phyloP scores from a whole-genome alignment of 2,329 filamentous ascomycete species.

The Chaetomiaceae sp. region DNA sequence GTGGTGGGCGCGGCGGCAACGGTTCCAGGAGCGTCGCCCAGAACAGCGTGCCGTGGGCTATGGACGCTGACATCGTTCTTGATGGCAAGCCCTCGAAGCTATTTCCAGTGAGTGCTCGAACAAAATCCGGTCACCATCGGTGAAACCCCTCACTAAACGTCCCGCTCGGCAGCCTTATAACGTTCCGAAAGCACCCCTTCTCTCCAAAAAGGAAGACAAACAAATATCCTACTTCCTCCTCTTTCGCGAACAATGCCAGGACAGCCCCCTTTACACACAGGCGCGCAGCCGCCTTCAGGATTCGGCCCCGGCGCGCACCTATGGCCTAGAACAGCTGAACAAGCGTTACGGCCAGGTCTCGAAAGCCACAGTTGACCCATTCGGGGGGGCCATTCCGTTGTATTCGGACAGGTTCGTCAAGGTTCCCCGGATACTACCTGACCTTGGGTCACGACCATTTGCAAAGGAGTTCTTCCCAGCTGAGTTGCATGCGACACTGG shows the following conservation, averaged over 20 bases:
- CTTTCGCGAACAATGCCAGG: constrained; percentile 54
- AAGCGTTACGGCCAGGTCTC: constrained; percentile 51
- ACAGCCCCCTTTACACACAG: constrained; percentile 53
- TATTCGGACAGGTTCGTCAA: constrained; percentile 54
- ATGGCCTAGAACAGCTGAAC: constrained; percentile 57
- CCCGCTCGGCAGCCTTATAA: constrained; percentile 52
- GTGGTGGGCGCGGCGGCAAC: constrained; percentile 28
- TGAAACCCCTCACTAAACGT: no score
- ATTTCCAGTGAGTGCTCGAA: constrained; percentile 53
- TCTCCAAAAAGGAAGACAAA: constrained; percentile 43
- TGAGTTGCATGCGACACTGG: constrained; percentile 53
- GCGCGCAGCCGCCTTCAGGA: constrained; percentile 38
- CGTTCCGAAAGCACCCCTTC: constrained; percentile 43
- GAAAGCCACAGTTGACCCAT: constrained; percentile 54
- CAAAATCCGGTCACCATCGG: no score
- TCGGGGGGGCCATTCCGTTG: constrained; percentile 54
- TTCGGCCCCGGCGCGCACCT: constrained; percentile 35
- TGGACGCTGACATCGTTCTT: constrained; percentile 45
- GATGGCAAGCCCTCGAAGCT: constrained; percentile 56
- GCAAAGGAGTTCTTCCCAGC: constrained; percentile 49
- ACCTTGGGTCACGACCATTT: constrained; percentile 48
- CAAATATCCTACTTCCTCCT: constrained; percentile 50
- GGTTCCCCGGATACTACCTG: constrained; percentile 50
- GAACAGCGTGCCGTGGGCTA: constrained; percentile 48
- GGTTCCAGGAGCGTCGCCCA: constrained; percentile 44